phyloP scores from a whole-genome alignment of 352 stramenopile genomes.

The Pythium aristosporum region DNA sequence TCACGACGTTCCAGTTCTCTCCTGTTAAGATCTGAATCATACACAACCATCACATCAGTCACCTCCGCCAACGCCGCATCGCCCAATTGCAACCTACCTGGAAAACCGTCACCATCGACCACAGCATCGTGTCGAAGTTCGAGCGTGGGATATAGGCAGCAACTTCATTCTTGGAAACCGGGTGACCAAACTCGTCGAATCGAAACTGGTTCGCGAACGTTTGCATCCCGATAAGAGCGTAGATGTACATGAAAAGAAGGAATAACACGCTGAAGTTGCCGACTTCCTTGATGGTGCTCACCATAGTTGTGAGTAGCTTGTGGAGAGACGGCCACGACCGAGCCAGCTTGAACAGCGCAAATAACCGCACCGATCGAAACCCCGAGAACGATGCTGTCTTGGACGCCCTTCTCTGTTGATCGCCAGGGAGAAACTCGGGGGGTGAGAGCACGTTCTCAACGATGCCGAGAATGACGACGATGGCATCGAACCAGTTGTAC shows the following conservation, averaged over 20 bases:
- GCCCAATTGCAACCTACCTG: constrained; percentile 30
- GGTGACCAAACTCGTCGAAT: constrained; percentile 75
- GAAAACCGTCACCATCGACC: constrained; percentile 73
- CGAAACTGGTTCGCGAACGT: constrained; percentile 91
- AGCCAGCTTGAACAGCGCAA: constrained; percentile 90
- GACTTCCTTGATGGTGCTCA: constrained; percentile 86
- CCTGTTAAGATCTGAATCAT: constrained; percentile 85
- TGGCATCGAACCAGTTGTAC: constrained; percentile 81
- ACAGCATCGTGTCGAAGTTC: constrained; percentile 73
- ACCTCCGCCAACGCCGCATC: background rate
- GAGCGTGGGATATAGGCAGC: constrained; percentile 43
- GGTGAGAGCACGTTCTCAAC: constrained; percentile 47
- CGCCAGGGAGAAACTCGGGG: constrained; percentile 32
- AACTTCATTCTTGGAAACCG: constrained; percentile 32
- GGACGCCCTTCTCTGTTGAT: constrained; percentile 6
- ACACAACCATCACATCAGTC: background rate
- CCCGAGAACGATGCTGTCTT: constrained; percentile 58
- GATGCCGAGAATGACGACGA: constrained; percentile 48
- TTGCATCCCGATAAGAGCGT: constrained; percentile 90
- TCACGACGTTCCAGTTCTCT: constrained; percentile 92
- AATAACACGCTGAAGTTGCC: constrained; percentile 92
- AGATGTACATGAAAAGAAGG: constrained; percentile 94
- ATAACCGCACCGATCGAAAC: constrained; percentile 81
- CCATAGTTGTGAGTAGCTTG: constrained; percentile 86
- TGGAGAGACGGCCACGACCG: constrained; percentile 89